Evolutionary conservation across 2,329 filamentous ascomycete genomes (phyloP), one percentile per base, ranked within the genome.

Genomic region (Coniochaeta pulveracea): DNA sequence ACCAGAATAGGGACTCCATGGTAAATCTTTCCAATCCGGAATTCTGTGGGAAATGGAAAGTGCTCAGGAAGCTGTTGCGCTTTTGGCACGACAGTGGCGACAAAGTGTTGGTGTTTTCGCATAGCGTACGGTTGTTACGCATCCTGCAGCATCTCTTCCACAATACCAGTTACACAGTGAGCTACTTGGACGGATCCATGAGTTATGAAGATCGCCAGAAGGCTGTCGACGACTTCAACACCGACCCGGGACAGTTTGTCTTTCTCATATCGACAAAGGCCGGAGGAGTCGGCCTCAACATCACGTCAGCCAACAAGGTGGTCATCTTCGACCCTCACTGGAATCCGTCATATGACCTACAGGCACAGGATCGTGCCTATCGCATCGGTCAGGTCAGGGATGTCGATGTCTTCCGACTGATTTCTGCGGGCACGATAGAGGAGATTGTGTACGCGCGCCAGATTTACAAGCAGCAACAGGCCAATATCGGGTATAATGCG

Each of bases 401-500:
- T 48, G 91, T 98, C 0, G 91, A 98, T 51, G 89, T 96, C 1
- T 96, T 94, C 52, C 78, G 91, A 4, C 72, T 98, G 2, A 76
- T 98, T 12, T 89, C 83, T 2, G 77, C 84, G 2, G 91, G 91
- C 1, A 96, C 91, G 0, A 85, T 98, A 11, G 91, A 98, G 51
- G 91, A 98, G 55, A 91, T 95, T 34, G 85, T 96, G 6, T 98
- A 98, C 47, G 91, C 89, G 0, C 73, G 91, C 6, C 91, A 98
- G 48, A 91, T 98, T 24, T 98, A 98, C 67, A 98, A 98, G 55
- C 91, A 98, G 51, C 91, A 98, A 49, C 91, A 96, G 58, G 89
- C 91, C 17, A 96, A 95, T 48, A 96, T 98, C 37, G 91, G 85
- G 1, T 96, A 98, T 56, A 93, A 80, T 21, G 91, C 91, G 0